Percentiles rank a stretch among this genome's conserved stretches.
Evolutionary conservation across 2,329 filamentous ascomycete species (phyloP).

Genomic region (Ambrosiella xylebori): DNA sequence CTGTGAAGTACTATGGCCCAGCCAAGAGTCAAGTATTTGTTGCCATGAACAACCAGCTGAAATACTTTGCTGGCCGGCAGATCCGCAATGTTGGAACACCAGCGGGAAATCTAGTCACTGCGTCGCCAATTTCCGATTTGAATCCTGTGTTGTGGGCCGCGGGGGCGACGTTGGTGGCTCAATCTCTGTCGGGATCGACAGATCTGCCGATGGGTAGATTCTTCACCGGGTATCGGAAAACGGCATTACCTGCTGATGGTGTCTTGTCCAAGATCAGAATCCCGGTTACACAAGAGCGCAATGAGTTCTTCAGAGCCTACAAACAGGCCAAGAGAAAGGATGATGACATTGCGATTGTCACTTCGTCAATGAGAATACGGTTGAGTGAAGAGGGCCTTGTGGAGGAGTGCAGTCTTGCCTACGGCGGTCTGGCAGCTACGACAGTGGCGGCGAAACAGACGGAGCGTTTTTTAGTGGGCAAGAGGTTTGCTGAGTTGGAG

Average conservation of each 20-base stretch:
- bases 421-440: constrained; percentile 86
- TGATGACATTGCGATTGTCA: constrained; percentile 96
- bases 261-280: constrained; percentile 80
- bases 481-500: constrained; percentile 59
- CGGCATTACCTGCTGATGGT: constrained; percentile 63
- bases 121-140: constrained; percentile 88
- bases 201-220: constrained; percentile 87
- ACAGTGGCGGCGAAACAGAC: constrained; percentile 76
- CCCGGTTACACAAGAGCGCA: constrained; percentile 53
- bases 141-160: constrained; percentile 88
- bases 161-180: constrained; percentile 65
- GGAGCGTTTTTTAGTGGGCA: constrained; percentile 56
- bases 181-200: constrained; percentile 51
- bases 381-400: constrained; percentile 55
- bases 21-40: constrained; percentile 60
- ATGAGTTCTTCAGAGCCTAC: constrained; percentile 76
- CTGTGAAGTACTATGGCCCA: constrained; percentile 60
- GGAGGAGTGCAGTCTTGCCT: constrained; percentile 61
- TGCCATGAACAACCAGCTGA: constrained; percentile 86
- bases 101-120: constrained; percentile 84
- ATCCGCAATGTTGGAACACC: constrained; percentile 97
- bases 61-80: constrained; percentile 86
- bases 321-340: constrained; percentile 97
- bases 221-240: constrained; percentile 80
- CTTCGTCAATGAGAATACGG: constrained; percentile 61